Evolutionary conservation across 257 asterid species (phyloP).

Genomic region (Solanum tacnaense): DNA sequence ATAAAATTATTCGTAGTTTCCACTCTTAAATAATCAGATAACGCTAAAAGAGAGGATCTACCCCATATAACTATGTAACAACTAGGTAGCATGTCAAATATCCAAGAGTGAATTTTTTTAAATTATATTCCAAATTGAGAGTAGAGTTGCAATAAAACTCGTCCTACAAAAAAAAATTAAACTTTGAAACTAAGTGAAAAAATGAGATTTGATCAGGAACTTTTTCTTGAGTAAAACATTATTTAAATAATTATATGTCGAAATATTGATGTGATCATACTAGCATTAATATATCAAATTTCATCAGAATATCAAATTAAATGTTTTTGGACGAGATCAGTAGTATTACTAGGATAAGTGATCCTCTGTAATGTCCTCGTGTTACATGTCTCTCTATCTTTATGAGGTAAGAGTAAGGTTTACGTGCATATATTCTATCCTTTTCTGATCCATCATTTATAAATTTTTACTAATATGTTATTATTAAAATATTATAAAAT

Average conservation of each 20-base stretch:
- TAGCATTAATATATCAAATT: not conserved
- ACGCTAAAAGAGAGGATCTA: not conserved
- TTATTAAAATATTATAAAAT: not conserved
- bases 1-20: not conserved
- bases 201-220: not conserved
- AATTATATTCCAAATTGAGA: not conserved
- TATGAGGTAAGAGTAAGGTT: not conserved
- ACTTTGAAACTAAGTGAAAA: not conserved
- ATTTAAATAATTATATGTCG: not conserved
- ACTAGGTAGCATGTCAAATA: not conserved
- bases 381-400: not conserved
- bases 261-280: not conserved
- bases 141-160: not conserved
- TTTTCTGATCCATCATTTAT: not conserved
- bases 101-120: not conserved
- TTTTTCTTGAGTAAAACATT: not conserved
- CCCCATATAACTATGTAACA: not conserved
- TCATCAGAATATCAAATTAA: not conserved
- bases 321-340: not conserved
- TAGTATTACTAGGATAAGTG: not conserved
- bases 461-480: not conserved
- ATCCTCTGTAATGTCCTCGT: not conserved
- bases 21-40: not conserved
- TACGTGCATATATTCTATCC: fast-evolving
- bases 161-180: not conserved